Conservation (phyloP, 257 asterid species). For the Phtheirospermum japonicum region DNA sequence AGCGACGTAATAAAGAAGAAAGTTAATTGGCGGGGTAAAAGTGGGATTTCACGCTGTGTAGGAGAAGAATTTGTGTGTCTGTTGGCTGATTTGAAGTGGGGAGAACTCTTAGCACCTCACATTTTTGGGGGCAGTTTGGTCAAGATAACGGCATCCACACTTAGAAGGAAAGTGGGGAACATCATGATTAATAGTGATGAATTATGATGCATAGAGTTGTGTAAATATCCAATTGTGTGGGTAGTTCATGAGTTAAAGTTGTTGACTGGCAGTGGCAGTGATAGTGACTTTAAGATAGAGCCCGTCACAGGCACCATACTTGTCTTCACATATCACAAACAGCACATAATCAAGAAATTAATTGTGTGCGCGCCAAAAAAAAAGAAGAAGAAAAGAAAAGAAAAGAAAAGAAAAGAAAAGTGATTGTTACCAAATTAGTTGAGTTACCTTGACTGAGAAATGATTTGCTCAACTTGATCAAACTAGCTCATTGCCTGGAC, state of each 20-base stretch:
- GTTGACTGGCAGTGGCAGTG: constrained; percentile 38
- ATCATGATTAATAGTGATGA: background rate
- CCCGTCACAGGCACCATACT: constrained; percentile 19
- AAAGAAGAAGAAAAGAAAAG: too few relatives aligned
- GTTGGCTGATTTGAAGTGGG: constrained; percentile 14
- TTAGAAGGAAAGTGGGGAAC: background rate
- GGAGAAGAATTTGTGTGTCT: constrained; percentile 23
- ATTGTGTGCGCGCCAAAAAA: too few relatives aligned
- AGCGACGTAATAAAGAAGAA: too few relatives aligned
- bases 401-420: too few relatives aligned
- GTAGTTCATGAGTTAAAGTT: constrained; percentile 31
- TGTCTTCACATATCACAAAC: too few relatives aligned
- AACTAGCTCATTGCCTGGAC: too few relatives aligned
- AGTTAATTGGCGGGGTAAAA: constrained; percentile 23
- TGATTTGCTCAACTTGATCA: too few relatives aligned
- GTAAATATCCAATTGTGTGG: constrained; percentile 1
- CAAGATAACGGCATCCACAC: background rate
- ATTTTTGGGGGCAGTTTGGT: constrained; percentile 11
- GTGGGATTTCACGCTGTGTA: constrained; percentile 15
- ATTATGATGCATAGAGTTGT: background rate
- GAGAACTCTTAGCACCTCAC: constrained; percentile 33
- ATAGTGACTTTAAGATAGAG: constrained; percentile 32
- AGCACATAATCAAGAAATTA: too few relatives aligned
- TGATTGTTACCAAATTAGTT: too few relatives aligned
- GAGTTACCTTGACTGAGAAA: too few relatives aligned